A percentile compares a stretch with the other conserved stretches of the same genome.
Conservation (phyloP, 352 stramenopile species). For the Phytopythium boreale region DNA sequence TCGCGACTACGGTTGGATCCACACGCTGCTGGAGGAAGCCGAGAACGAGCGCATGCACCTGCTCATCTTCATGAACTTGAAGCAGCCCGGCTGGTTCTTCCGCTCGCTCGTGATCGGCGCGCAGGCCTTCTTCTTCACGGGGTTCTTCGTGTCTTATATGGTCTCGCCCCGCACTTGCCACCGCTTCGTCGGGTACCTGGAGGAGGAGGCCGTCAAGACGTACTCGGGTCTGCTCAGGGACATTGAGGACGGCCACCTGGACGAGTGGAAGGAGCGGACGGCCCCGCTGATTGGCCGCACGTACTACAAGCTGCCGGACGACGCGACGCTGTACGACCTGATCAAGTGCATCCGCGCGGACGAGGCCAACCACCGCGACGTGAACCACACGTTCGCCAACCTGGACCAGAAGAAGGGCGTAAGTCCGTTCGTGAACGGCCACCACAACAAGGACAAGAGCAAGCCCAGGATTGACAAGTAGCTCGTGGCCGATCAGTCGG, state of each 20-base stretch:
- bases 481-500: no score
- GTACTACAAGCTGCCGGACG: conserved; percentile 85
- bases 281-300: conserved; percentile 75
- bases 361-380: conserved; percentile 85
- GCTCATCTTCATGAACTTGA: conserved; percentile 89
- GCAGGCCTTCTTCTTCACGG: conserved; percentile 84
- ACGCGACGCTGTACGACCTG: conserved; percentile 79
- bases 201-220: conserved; percentile 90
- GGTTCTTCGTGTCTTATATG: conserved; percentile 86
- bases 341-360: conserved; percentile 87
- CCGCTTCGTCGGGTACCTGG: conserved; percentile 91
- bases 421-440: conserved; percentile 30
- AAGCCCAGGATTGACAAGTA: no score
- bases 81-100: conserved; percentile 73
- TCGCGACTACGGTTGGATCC: conserved; percentile 88
- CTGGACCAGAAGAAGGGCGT: conserved; percentile 54
- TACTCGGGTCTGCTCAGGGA: conserved; percentile 91
- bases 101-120: conserved; percentile 69
- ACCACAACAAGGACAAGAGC: conserved; percentile 8
- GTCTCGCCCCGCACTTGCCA: conserved; percentile 87
- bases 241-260: conserved; percentile 83
- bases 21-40: conserved; percentile 87
- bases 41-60: conserved; percentile 95
- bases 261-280: conserved; percentile 60
- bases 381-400: conserved; percentile 82